A percentile compares a stretch with the other conserved stretches of the same genome.
Conservation (phyloP, 2,329 filamentous ascomycete species). For the Fusarium sp. region DNA sequence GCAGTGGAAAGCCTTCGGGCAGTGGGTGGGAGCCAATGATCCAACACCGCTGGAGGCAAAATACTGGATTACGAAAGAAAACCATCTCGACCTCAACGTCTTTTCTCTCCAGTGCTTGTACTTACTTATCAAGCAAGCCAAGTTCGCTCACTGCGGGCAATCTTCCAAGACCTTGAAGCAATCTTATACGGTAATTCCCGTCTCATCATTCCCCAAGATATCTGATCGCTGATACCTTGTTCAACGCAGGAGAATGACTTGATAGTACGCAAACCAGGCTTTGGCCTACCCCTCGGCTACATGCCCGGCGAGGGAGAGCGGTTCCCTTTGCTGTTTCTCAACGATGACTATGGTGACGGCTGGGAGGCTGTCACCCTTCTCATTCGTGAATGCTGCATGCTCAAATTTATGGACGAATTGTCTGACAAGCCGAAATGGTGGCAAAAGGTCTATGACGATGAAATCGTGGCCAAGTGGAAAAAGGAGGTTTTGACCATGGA, state of each 20-base stretch:
- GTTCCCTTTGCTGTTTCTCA: neutral
- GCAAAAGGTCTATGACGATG: constrained; percentile 43
- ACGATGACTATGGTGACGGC: neutral
- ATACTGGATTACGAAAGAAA: neutral
- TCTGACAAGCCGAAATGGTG: constrained; percentile 52
- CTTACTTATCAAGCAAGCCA: neutral
- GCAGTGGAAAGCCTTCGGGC: neutral
- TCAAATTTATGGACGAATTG: constrained; percentile 48
- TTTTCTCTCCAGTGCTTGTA: neutral
- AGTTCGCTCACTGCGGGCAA: neutral
- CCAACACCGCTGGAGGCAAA: neutral
- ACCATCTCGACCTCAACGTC: neutral
- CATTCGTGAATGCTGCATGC: constrained; percentile 51
- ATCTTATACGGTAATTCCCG: too few species aligned
- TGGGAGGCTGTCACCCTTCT: constrained; percentile 44
- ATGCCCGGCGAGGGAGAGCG: neutral
- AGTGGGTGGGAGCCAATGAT: neutral
- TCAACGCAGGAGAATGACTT: neutral
- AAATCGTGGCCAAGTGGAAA: constrained; percentile 27
- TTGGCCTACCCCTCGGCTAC: neutral
- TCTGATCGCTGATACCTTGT: neutral
- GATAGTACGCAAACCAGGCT: neutral
- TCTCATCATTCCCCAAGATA: too few species aligned
- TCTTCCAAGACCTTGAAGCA: too few species aligned
- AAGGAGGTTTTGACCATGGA: neutral